phyloP scores from a whole-genome alignment of 1,284 basidiomycete genomes.

The Pseudozyma flocculosa region DNA sequence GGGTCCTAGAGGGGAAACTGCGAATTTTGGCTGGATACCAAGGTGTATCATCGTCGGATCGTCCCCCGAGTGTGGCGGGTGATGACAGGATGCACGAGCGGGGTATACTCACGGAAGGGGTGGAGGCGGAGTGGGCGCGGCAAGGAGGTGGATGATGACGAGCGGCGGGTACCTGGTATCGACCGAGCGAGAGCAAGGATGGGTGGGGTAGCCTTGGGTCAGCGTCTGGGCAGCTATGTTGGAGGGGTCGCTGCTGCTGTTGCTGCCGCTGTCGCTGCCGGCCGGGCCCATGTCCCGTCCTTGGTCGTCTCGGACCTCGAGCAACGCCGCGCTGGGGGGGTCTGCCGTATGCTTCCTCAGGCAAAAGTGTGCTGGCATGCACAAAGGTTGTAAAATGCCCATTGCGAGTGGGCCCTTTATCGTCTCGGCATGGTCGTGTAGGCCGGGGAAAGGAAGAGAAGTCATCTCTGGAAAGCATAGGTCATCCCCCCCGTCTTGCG shows the following conservation, averaged over 20 bases:
- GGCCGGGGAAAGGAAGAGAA: slow-evolving; percentile 58
- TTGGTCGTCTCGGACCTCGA: no score
- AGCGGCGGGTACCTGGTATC: no score
- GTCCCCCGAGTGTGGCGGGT: neutral
- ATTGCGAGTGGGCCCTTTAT: slow-evolving; percentile 56
- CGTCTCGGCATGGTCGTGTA: slow-evolving; percentile 58
- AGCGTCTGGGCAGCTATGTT: no score
- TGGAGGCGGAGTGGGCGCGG: neutral
- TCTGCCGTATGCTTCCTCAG: no score
- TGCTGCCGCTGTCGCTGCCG: no score
- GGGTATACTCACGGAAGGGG: slow-evolving; percentile 16
- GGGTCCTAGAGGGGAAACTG: slow-evolving; percentile 59
- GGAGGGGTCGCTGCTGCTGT: no score
- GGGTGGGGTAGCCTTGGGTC: no score
- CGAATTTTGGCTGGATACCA: slow-evolving; percentile 60
- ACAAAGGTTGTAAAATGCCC: slow-evolving; percentile 48
- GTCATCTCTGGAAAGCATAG: slow-evolving; percentile 29
- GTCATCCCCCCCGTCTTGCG: no score
- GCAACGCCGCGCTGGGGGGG: no score
- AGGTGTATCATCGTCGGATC: slow-evolving; percentile 52
- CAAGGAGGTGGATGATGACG: slow-evolving; percentile 1
- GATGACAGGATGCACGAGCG: no score
- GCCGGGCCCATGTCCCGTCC: no score
- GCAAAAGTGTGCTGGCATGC: slow-evolving; percentile 57
- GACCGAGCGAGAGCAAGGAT: no score